These are phyloP conservation scores for Alternaria postmessia DNA, from an alignment of 2,329 filamentous ascomycete genomes.

Conservation along the genomic window DNA sequence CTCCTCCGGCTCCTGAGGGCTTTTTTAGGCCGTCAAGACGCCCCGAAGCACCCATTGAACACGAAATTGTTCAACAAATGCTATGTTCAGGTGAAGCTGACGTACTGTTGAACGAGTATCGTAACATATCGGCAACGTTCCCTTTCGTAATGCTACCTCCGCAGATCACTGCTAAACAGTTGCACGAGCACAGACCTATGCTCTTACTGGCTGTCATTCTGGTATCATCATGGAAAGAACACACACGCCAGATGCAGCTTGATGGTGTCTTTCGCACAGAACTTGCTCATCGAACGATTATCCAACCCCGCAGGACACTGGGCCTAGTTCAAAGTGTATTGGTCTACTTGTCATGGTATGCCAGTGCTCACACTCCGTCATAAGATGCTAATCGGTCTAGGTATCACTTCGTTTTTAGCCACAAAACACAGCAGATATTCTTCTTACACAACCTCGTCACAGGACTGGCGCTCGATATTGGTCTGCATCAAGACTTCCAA, in stretches of 20 bases:
- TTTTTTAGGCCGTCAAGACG: constrained; percentile 26
- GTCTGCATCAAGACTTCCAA: constrained; percentile 34
- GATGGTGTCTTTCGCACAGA: constrained; percentile 40
- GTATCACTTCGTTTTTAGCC: constrained; percentile 48
- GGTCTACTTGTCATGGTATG: constrained; percentile 46
- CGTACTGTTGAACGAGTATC: constrained; percentile 35
- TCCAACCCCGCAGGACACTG: constrained; percentile 37
- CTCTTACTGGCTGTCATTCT: constrained; percentile 42
- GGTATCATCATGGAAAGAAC: constrained; percentile 40
- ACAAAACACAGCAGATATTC: constrained; percentile 47
- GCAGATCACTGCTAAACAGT: constrained; percentile 20
- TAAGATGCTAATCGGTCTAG: constrained; percentile 23
- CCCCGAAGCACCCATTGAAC: constrained; percentile 33
- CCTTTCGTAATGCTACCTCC: constrained; percentile 42
- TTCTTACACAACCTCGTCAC: constrained; percentile 43
- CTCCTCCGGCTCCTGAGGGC: constrained; percentile 17
- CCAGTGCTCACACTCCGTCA: neutral
- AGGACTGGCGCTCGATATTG: constrained; percentile 44
- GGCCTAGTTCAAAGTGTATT: constrained; percentile 45
- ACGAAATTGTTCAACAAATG: constrained; percentile 29
- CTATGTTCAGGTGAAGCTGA: constrained; percentile 39
- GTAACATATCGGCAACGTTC: constrained; percentile 38
- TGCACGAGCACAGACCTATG: constrained; percentile 41
- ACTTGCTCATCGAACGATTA: constrained; percentile 45
- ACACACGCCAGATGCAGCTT: constrained; percentile 35